Conservation (phyloP, 1,284 basidiomycete genomes). For the Rhodotorula sp. region DNA sequence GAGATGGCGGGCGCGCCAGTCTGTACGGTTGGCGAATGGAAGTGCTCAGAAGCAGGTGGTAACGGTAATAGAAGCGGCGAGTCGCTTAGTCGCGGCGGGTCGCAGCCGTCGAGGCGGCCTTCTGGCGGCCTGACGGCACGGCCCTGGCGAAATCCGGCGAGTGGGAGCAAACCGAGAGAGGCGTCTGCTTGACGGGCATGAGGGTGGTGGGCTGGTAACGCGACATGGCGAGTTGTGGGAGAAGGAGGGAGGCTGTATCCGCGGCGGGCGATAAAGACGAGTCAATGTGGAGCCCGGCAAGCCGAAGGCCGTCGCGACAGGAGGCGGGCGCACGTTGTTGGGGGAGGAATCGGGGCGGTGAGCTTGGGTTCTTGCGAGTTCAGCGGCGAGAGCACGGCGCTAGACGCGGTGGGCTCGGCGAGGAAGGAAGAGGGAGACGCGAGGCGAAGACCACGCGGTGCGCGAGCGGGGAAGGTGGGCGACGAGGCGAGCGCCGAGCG, state of each 20-base stretch:
- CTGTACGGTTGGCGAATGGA: neutral
- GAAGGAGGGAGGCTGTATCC: neutral
- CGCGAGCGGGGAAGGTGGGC: neutral
- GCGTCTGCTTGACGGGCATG: neutral
- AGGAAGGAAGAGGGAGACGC: neutral
- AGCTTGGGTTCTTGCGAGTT: neutral
- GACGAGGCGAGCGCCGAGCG: too few species aligned
- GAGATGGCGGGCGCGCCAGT: neutral
- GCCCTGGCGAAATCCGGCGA: slow-evolving; percentile 21
- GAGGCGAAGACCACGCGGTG: too few species aligned
- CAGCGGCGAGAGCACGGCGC: slow-evolving; percentile 6
- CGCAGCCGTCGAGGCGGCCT: neutral
- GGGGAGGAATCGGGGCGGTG: slow-evolving; percentile 10
- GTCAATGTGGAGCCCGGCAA: neutral
- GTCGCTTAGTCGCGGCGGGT: too few species aligned
- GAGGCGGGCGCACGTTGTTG: neutral
- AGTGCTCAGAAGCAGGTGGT: too few species aligned
- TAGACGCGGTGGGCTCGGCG: slow-evolving; percentile 7
- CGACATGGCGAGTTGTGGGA: slow-evolving; percentile 15
- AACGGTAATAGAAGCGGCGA: too few species aligned
- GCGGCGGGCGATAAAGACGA: too few species aligned
- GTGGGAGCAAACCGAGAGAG: neutral
- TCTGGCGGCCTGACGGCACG: neutral
- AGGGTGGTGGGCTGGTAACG: neutral
- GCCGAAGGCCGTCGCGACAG: too few species aligned